phyloP scores from a whole-genome alignment of 83 land plant species.

The Picea engelmannii region DNA sequence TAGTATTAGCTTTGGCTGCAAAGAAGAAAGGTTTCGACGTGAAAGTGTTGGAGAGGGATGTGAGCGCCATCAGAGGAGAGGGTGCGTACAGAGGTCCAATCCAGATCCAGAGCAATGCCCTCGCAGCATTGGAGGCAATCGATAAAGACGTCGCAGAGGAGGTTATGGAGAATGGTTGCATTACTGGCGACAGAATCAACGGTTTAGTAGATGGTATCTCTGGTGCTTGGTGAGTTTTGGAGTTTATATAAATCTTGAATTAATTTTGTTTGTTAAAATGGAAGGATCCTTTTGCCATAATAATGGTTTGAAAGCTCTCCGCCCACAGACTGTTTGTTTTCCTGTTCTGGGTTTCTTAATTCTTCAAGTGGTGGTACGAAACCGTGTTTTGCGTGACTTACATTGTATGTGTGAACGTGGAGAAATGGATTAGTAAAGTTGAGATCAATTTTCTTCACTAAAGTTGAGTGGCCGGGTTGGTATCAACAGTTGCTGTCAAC shows the following conservation, averaged over 20 bases:
- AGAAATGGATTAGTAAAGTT: too few relatives aligned
- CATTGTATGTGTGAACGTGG: too few relatives aligned
- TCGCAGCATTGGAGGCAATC: constrained; percentile 86
- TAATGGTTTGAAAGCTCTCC: too few relatives aligned
- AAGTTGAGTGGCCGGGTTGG: too few relatives aligned
- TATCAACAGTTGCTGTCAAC: too few relatives aligned
- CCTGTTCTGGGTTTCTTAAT: constrained; percentile 1
- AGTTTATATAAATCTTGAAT: too few relatives aligned
- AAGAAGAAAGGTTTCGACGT: constrained; percentile 80
- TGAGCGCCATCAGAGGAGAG: constrained; percentile 85
- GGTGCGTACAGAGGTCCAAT: constrained; percentile 90
- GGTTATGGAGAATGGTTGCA: constrained; percentile 69
- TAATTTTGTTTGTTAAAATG: too few relatives aligned
- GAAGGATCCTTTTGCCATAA: too few relatives aligned
- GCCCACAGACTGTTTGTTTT: neutral
- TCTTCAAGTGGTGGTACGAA: neutral
- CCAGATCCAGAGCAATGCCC: constrained; percentile 88
- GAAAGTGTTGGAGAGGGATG: constrained; percentile 79
- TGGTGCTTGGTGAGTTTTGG: constrained; percentile 59
- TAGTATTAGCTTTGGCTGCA: constrained; percentile 81
- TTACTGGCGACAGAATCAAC: constrained; percentile 86
- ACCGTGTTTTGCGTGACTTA: too few relatives aligned
- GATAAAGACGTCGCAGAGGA: constrained; percentile 81
- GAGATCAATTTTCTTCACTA: too few relatives aligned
- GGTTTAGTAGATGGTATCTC: constrained; percentile 87